A percentile compares a stretch with the other conserved stretches of the same genome.
These are phyloP conservation scores for Albugo laibachii DNA, from an alignment of 352 stramenopile genomes.

Conservation along the genomic window DNA sequence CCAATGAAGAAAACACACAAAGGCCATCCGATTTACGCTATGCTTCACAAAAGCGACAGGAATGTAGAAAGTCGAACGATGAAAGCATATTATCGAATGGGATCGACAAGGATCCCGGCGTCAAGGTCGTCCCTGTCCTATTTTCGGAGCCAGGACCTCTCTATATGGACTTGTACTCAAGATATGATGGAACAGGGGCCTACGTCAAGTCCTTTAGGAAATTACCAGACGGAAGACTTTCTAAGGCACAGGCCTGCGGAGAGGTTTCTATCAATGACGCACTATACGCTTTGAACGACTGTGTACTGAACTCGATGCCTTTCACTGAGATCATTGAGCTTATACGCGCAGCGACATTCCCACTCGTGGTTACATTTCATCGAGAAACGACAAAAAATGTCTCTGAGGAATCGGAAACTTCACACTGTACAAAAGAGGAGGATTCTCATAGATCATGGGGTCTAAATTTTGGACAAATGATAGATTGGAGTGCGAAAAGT, in stretches of 20 bases:
- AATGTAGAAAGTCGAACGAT: no score
- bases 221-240: conserved; percentile 27
- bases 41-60: no score
- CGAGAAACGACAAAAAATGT: neutral
- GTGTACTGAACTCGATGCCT: conserved; percentile 27
- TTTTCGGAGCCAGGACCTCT: conserved; percentile 28
- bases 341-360: conserved; percentile 38
- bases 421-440: neutral
- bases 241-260: conserved; percentile 28
- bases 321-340: conserved; percentile 49
- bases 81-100: no score
- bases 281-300: conserved; percentile 43
- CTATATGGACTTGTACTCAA: conserved; percentile 59
- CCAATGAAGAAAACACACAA: no score
- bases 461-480: neutral
- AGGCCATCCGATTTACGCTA: no score
- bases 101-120: neutral
- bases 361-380: conserved; percentile 36
- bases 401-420: neutral
- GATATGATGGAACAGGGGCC: conserved; percentile 36
- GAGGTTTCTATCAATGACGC: conserved; percentile 38
- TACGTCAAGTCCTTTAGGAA: conserved; percentile 53
- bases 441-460: neutral
- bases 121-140: conserved; percentile 17
- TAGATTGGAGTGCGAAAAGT: neutral